phyloP scores from a whole-genome alignment of 352 stramenopile species.

The Thraustochytrium sp. region DNA sequence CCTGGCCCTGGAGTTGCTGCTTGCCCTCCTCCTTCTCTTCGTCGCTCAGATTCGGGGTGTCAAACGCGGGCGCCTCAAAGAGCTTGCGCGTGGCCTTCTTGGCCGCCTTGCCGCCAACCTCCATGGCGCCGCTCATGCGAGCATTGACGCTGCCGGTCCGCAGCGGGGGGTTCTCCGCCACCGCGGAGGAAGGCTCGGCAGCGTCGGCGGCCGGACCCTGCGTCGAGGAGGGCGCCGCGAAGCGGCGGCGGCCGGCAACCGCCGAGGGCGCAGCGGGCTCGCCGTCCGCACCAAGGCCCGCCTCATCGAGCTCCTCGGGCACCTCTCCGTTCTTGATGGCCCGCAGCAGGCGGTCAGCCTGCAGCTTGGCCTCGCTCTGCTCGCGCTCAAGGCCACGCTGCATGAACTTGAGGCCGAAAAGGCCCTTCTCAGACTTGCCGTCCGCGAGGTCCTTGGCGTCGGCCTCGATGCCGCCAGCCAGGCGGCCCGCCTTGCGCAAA shows the following conservation, averaged over 20 bases:
- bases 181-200: not conserved
- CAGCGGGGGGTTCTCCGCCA: not conserved
- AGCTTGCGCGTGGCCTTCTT: not conserved
- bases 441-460: not conserved
- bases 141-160: not conserved
- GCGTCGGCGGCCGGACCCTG: too few species aligned
- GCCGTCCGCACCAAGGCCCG: not conserved
- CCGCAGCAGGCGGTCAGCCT: constrained; percentile 17
- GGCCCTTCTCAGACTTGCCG: not conserved
- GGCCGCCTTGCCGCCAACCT: not conserved
- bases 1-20: not conserved
- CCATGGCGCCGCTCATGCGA: not conserved
- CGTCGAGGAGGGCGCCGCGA: too few species aligned
- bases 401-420: constrained; percentile 36
- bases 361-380: constrained; percentile 34
- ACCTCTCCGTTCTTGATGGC: constrained; percentile 33
- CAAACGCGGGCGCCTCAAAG: constrained; percentile 14
- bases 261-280: not conserved
- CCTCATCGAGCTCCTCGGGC: constrained; percentile 12
- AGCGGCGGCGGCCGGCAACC: not conserved
- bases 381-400: not conserved
- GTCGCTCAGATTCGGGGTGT: not conserved
- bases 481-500: not conserved
- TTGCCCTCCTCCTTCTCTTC: not conserved
- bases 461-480: not conserved